phyloP scores from a whole-genome alignment of 2,329 filamentous ascomycete species.

The Nakataea oryzae region DNA sequence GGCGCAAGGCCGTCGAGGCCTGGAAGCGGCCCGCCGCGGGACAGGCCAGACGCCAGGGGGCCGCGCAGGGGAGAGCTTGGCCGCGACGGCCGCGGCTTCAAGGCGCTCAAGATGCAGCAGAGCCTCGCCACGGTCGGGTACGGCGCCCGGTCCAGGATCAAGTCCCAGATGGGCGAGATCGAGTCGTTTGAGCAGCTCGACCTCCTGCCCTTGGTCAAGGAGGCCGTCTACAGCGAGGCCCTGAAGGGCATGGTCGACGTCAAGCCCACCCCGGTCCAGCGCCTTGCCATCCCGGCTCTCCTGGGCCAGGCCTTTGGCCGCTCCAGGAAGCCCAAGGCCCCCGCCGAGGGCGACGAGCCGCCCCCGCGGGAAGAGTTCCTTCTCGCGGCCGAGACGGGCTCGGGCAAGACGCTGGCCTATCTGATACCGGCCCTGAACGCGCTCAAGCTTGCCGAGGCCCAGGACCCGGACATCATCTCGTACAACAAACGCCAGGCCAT shows the following conservation, averaged over 20 bases:
- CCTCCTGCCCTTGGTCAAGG: constrained; percentile 60
- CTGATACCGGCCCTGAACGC: constrained; percentile 76
- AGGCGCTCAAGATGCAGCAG: constrained; percentile 91
- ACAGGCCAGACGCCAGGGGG: constrained; percentile 19
- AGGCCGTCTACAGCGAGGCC: constrained; percentile 62
- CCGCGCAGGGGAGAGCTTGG: constrained; percentile 14
- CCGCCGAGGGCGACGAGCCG: neutral
- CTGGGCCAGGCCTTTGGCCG: constrained; percentile 41
- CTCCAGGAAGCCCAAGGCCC: constrained; percentile 14
- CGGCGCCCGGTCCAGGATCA: constrained; percentile 43
- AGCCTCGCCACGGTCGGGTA: constrained; percentile 70
- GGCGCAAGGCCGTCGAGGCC: constrained; percentile 5
- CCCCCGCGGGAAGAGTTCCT: constrained; percentile 49
- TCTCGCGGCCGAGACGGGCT: constrained; percentile 90
- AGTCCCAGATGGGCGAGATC: constrained; percentile 50
- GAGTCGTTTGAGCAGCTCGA: constrained; percentile 75
- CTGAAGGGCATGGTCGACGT: constrained; percentile 66
- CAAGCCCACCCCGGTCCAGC: constrained; percentile 79
- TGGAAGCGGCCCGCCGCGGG: constrained; percentile 10
- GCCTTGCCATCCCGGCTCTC: constrained; percentile 75
- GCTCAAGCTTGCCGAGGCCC: constrained; percentile 64
- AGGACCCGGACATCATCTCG: constrained; percentile 46
- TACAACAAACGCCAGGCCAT: constrained; percentile 45
- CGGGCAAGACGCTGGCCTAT: constrained; percentile 93
- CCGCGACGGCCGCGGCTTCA: constrained; percentile 46